Base-by-base conservation (phyloP, 306 rosid species). In the Alnus rubra region DNA sequence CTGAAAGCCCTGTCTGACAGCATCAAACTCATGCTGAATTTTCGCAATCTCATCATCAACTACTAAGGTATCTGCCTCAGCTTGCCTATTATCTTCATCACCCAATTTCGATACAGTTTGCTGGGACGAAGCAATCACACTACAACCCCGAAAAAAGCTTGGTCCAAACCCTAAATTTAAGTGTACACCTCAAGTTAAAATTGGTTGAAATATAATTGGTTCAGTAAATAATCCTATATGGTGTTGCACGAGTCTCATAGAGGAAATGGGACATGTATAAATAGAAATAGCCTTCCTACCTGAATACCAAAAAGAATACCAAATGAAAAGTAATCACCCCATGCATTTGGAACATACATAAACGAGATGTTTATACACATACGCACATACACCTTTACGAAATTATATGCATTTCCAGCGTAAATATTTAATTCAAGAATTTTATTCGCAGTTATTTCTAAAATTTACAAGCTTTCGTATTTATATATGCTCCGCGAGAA, bases 21-120 rank as follows among this genome's bases (percentile, higher is more conserved):
- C 87, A 78, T 88, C 88, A 51, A 91, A 92, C 76, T 88, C 90
- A 18, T 77, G 84, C 48, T 95, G 90, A 82, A 95, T 87, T 70
- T 68, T 78, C 49, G 48, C 70, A 14, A 91, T 82, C 84, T 90
- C 97, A 44, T 84, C 89, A 2, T 86, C 88, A 64, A 2, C 42
- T 68, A 39, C 35, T 47, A n/a, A 62, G 69, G 68, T 15, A 51
- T 49, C 82, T 31, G 52, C 73, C 13, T 69, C 86, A 50, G 63
- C 76, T 67, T 49, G 70, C 51, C 10, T 42, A 19, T 14, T 33
- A 19, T 28, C 48, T 49, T 42, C 73, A 81, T 60, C 75, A 53
- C 62, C 78, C 16, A 84, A 48, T 45, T 79, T 86, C 82, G 76
- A 71, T 1, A 63, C 33, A 55, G 74, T 42, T 28, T 73, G 82